Conservation (phyloP, 2,329 filamentous ascomycete genomes). For the Claviceps maximensis region DNA sequence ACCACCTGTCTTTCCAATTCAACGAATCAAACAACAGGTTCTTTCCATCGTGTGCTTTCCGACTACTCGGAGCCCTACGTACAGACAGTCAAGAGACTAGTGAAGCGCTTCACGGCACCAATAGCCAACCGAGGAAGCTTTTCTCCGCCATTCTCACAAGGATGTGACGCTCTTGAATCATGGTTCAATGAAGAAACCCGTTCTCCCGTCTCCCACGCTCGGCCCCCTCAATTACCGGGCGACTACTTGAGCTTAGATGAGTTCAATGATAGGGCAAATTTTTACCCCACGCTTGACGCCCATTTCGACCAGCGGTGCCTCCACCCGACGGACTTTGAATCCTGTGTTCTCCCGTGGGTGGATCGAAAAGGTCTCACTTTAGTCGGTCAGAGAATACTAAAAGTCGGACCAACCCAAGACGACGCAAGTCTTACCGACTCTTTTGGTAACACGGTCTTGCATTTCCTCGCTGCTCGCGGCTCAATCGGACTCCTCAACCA, state of each 20-base stretch:
- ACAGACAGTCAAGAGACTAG: slow-evolving; percentile 23
- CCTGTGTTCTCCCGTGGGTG: slow-evolving; percentile 18
- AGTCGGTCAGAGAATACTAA: slow-evolving; percentile 8
- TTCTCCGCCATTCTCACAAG: slow-evolving; percentile 11
- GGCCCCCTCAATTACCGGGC: slow-evolving; percentile 29
- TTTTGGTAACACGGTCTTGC: slow-evolving; percentile 35
- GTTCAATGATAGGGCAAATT: slow-evolving; percentile 8
- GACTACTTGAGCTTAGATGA: slow-evolving; percentile 31
- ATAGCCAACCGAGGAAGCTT: slow-evolving; percentile 10
- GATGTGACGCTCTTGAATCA: neutral
- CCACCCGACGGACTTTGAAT: slow-evolving; percentile 15
- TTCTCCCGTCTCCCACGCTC: slow-evolving; percentile 9
- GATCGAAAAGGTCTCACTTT: slow-evolving; percentile 13
- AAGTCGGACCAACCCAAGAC: neutral
- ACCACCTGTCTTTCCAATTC: slow-evolving; percentile 25
- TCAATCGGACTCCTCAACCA: slow-evolving; percentile 16
- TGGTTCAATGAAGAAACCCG: slow-evolving; percentile 19
- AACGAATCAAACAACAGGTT: slow-evolving; percentile 24
- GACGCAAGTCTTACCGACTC: slow-evolving; percentile 19
- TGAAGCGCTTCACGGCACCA: slow-evolving; percentile 26
- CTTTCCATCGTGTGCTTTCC: slow-evolving; percentile 20
- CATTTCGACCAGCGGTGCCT: slow-evolving; percentile 17
- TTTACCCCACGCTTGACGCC: slow-evolving; percentile 10
- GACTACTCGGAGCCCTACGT: slow-evolving; percentile 21
- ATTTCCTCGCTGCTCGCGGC: slow-evolving; percentile 29